These are phyloP conservation scores for Flaveria trinervia DNA, from an alignment of 129 eudicot genomes.

Conservation along the genomic window DNA sequence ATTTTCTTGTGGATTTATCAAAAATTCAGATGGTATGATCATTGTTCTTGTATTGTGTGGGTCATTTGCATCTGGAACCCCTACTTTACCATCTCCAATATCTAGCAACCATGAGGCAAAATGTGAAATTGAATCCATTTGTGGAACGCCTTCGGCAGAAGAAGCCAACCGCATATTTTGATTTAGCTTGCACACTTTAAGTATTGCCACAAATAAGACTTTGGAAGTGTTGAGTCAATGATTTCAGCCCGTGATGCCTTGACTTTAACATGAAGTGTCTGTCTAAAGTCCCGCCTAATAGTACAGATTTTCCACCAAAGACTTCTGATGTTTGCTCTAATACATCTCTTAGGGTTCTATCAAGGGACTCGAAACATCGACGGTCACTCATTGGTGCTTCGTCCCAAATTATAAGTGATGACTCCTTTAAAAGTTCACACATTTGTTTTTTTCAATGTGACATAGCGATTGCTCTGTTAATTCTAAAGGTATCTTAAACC, in stretches of 20 bases:
- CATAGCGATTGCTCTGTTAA: background rate
- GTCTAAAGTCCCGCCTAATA: background rate
- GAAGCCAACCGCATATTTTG: background rate
- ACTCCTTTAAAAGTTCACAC: background rate
- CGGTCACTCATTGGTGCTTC: background rate
- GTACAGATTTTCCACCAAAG: background rate
- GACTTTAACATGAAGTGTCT: background rate
- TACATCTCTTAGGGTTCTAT: background rate
- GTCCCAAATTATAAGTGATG: background rate
- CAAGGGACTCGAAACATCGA: background rate
- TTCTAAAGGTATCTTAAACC: background rate
- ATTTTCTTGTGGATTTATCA: background rate
- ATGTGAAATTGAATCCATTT: too few species aligned
- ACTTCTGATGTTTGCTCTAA: background rate
- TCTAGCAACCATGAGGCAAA: background rate
- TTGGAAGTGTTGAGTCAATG: background rate
- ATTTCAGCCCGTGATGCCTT: background rate
- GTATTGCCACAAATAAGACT: background rate
- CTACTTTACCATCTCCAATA: background rate
- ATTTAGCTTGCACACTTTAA: background rate
- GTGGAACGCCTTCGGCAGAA: too few species aligned
- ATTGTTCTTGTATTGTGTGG: background rate
- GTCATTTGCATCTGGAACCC: background rate
- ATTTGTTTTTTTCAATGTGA: background rate
- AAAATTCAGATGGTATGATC: background rate